Percentiles rank a stretch among this genome's conserved stretches.
These are phyloP conservation scores for Apiotrichum sp. DNA, from an alignment of 1,284 basidiomycete species.

Conservation along the genomic window DNA sequence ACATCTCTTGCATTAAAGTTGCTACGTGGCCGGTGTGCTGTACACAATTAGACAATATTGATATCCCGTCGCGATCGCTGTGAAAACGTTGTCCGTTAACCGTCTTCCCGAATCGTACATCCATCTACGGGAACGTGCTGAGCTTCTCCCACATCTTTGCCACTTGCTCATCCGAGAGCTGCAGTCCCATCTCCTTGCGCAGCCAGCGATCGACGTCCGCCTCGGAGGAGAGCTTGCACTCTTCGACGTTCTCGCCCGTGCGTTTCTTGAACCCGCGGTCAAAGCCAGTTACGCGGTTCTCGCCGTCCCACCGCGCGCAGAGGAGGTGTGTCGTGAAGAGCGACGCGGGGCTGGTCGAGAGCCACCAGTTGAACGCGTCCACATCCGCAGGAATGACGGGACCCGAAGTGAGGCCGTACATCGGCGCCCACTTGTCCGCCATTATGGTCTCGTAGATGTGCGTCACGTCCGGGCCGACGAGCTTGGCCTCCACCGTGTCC, in stretches of 20 bases:
- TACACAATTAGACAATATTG: no score
- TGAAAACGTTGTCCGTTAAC: no score
- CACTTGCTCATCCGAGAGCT: background rate
- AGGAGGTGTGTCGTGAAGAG: slow-evolving; percentile 3
- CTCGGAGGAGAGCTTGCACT: background rate
- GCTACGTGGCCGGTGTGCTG: no score
- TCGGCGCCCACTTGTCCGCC: slow-evolving; percentile 3
- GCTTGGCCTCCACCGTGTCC: background rate
- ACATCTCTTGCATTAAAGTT: no score
- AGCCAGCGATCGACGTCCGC: slow-evolving; percentile 4
- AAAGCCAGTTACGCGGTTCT: slow-evolving; percentile 6
- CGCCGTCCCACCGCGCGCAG: slow-evolving; percentile 6
- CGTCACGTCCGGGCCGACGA: background rate
- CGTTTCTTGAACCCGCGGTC: slow-evolving; percentile 4
- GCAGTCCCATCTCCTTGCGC: background rate
- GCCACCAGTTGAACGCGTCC: slow-evolving; percentile 13
- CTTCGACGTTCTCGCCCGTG: background rate
- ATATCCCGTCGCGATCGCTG: no score
- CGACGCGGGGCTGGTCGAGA: slow-evolving; percentile 3
- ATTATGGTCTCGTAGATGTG: background rate
- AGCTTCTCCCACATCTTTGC: slow-evolving; percentile 3
- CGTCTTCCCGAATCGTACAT: no score
- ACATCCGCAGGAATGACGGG: slow-evolving; percentile 7
- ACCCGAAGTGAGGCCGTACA: slow-evolving; percentile 6
- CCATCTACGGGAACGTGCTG: no score